These are phyloP conservation scores for Candida broadrunensis DNA, from an alignment of 805 yeast genomes.

Conservation along the genomic window DNA sequence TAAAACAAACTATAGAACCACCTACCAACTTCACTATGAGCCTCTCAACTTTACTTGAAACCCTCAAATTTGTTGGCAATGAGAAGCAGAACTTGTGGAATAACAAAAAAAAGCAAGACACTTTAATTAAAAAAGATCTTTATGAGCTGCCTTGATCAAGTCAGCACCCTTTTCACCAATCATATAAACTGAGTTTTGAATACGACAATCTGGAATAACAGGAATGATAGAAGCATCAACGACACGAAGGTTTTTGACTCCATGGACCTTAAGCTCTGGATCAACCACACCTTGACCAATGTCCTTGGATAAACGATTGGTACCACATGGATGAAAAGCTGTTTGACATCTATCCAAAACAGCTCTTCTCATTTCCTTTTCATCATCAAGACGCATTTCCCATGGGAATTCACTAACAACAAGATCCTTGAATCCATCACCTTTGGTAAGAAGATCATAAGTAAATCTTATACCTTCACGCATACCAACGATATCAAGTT, in stretches of 20 bases:
- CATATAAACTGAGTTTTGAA: slow-evolving; percentile 22
- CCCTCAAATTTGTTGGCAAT: too few species aligned
- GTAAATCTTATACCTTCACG: slow-evolving; percentile 25
- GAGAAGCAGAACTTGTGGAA: too few species aligned
- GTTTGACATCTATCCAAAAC: slow-evolving; percentile 27
- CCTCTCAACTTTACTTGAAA: too few species aligned
- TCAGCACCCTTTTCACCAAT: slow-evolving; percentile 26
- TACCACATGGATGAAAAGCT: slow-evolving; percentile 30
- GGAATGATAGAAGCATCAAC: slow-evolving; percentile 29
- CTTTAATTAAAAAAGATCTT: neutral
- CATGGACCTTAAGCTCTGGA: slow-evolving; percentile 22
- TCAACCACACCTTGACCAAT: slow-evolving; percentile 23
- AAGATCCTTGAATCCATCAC: slow-evolving; percentile 25
- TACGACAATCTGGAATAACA: slow-evolving; percentile 24
- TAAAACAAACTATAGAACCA: too few species aligned
- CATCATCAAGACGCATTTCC: slow-evolving; percentile 24
- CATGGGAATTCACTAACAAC: slow-evolving; percentile 25
- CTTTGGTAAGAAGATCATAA: slow-evolving; percentile 22
- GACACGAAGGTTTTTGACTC: slow-evolving; percentile 22
- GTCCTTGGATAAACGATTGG: slow-evolving; percentile 15
- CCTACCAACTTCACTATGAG: too few species aligned
- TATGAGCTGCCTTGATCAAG: slow-evolving; percentile 15
- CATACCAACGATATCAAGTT: slow-evolving; percentile 26
- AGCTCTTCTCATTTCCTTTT: slow-evolving; percentile 23
- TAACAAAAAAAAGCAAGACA: too few species aligned